Evolutionary conservation across 352 stramenopile genomes (phyloP), one percentile per base, ranked within the genome.

Genomic region (Stephanocyclus meneghinianus): DNA sequence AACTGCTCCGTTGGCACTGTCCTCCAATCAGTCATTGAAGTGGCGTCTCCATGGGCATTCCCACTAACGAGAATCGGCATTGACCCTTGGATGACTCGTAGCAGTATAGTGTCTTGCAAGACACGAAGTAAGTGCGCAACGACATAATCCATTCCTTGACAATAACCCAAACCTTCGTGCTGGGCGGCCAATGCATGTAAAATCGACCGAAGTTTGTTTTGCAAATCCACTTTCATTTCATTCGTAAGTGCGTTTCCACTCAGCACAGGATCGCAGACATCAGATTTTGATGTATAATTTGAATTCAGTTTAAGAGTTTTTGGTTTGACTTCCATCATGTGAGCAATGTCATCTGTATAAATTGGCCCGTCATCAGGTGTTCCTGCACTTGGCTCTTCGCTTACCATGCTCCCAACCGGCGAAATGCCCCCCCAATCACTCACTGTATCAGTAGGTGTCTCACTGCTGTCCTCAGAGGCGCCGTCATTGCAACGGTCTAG

Each of bases 121-220:
- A 92, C 85, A 50, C 89, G 69, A 42, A 94, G 84, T 51, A 94
- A 80, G 80, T 94, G 89, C 18, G 89, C 89, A 60, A 92, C 89
- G 57, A 94, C 72, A 59, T 94, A 94, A 78, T 94, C 76, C 76
- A 83, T 87, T 50, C 76, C 81, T 80, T 94, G 89, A 55, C 89
- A 94, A 61, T 94, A 94, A 10, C 89, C 89, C 37, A 94, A 83
- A 50, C 84, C 81, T 56, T 84, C 74, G 53, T 94, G 83, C 42
- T 80, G 57, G 57, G 86, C 87, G 10, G 89, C 87, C 9, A 94
- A 76, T 35, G 76, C 80, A 81, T 94, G 85, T 21, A 94, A 74
- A 64, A 94, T 88, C 45, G 87, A 90, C 30, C 81, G 57, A 0
- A 94, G 77, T 53, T 94, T 91, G 51, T 87, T 85, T 76, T 92